A percentile compares a stretch with the other conserved stretches of the same genome.
These are phyloP conservation scores for Phytophthora ohioensis DNA, from an alignment of 352 stramenopile species.

Conservation along the genomic window DNA sequence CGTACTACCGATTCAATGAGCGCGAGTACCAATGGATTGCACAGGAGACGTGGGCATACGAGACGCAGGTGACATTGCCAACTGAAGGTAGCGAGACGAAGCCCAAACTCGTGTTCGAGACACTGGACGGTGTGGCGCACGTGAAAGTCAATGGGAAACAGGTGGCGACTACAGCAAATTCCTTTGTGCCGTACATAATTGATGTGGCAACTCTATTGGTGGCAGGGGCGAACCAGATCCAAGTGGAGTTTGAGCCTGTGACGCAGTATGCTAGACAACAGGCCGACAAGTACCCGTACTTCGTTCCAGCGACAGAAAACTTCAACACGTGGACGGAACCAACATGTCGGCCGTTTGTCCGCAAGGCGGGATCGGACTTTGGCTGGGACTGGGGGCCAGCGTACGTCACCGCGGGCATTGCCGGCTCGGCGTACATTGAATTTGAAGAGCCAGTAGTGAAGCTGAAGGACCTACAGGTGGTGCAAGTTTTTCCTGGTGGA, in stretches of 20 bases:
- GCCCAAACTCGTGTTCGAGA: constrained; percentile 64
- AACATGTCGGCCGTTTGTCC: constrained; percentile 79
- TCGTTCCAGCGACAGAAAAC: constrained; percentile 76
- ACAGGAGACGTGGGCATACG: constrained; percentile 78
- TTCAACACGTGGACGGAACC: constrained; percentile 86
- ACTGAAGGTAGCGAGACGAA: background rate
- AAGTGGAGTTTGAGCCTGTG: constrained; percentile 65
- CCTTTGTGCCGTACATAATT: constrained; percentile 72
- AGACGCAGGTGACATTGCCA: constrained; percentile 54
- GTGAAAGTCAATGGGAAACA: constrained; percentile 71
- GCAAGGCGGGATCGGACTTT: constrained; percentile 89
- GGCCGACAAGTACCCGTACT: constrained; percentile 75
- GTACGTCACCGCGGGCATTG: constrained; percentile 71
- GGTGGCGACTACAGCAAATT: constrained; percentile 62
- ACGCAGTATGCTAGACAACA: constrained; percentile 63
- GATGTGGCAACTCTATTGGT: constrained; percentile 37
- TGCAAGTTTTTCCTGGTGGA: constrained; percentile 44
- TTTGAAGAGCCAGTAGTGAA: constrained; percentile 23
- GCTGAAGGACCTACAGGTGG: constrained; percentile 54
- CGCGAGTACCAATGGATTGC: constrained; percentile 72
- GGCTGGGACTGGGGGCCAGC: constrained; percentile 90
- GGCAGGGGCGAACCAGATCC: constrained; percentile 54
- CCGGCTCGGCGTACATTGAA: constrained; percentile 61
- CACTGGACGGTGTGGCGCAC: constrained; percentile 73
- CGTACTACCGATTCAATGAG: constrained; percentile 83